These are phyloP conservation scores for Fusarium domesticum DNA, from an alignment of 2,329 filamentous ascomycete genomes.

Conservation along the genomic window DNA sequence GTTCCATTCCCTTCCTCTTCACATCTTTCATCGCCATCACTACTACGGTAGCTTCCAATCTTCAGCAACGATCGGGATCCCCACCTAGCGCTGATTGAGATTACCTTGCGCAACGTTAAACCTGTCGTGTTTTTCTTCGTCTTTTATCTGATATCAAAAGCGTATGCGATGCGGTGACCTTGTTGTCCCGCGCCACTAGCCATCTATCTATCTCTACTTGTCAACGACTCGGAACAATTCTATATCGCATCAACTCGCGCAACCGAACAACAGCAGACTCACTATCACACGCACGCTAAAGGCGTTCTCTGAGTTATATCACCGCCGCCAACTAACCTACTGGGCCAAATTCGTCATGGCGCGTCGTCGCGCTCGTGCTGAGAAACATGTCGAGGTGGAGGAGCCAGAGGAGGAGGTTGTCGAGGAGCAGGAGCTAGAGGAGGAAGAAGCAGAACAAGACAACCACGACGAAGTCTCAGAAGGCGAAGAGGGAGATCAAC, in stretches of 20 bases:
- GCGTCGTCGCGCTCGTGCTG: conserved; percentile 36
- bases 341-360: conserved; percentile 29
- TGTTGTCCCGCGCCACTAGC: conserved; percentile 21
- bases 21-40: conserved; percentile 9
- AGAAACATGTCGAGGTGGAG: conserved; percentile 31
- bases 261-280: conserved; percentile 2
- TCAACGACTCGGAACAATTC: conserved; percentile 18
- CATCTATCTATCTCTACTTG: conserved; percentile 4
- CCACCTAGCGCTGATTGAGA: conserved; percentile 6
- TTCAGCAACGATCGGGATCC: conserved; percentile 3
- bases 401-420: conserved; percentile 26
- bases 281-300: not conserved
- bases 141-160: not conserved
- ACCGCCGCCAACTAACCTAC: not conserved
- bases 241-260: conserved; percentile 7
- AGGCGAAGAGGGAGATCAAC: conserved; percentile 29
- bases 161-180: conserved; percentile 26
- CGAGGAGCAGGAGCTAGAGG: conserved; percentile 23
- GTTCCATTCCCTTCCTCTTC: conserved; percentile 16
- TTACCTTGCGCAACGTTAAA: conserved; percentile 2
- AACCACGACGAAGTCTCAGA: conserved; percentile 17
- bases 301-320: not conserved
- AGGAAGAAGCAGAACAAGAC: conserved; percentile 21
- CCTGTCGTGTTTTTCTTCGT: not conserved
- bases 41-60: conserved; percentile 5